Evolutionary conservation across 305 asterid genomes (phyloP).

Genomic region (Nicotiana rustica): DNA sequence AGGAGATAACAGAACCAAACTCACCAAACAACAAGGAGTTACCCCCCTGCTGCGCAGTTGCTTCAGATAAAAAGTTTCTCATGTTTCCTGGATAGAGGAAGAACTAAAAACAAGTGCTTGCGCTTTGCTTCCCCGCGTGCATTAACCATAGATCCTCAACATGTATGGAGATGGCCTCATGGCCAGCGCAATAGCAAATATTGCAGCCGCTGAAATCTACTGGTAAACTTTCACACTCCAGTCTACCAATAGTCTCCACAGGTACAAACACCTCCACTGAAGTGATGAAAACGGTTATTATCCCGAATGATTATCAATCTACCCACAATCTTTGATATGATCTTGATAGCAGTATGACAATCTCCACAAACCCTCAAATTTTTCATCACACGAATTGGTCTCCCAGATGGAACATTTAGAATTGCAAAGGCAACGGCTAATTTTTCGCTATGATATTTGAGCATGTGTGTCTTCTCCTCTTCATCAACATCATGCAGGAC

Average conservation of each 20-base stretch:
- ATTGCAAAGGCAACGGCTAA: slow-evolving; percentile 89
- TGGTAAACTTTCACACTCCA: slow-evolving; percentile 22
- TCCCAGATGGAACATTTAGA: slow-evolving; percentile 69
- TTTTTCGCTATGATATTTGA: slow-evolving; percentile 87
- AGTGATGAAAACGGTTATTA: slow-evolving; percentile 91
- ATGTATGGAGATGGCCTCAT: not conserved
- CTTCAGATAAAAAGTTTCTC: slow-evolving; percentile 11
- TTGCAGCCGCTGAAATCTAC: not conserved
- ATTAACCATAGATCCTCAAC: not conserved
- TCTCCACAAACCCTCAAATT: slow-evolving; percentile 91
- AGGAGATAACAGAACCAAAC: not conserved
- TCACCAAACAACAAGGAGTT: not conserved
- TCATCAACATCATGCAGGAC: slow-evolving; percentile 95
- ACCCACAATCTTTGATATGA: slow-evolving; percentile 74
- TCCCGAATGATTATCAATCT: slow-evolving; percentile 82
- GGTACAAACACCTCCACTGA: slow-evolving; percentile 73
- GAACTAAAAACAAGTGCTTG: not conserved
- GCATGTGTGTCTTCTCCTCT: slow-evolving; percentile 86
- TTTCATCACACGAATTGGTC: slow-evolving; percentile 83
- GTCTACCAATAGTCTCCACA: slow-evolving; percentile 93
- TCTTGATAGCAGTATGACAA: slow-evolving; percentile 82
- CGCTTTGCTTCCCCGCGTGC: not conserved
- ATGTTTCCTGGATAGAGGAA: not conserved
- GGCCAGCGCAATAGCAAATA: slow-evolving; percentile 1
- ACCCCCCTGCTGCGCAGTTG: not conserved